Conservation (phyloP, 2,329 filamentous ascomycete genomes). For the Parascedosporium putredinis region DNA sequence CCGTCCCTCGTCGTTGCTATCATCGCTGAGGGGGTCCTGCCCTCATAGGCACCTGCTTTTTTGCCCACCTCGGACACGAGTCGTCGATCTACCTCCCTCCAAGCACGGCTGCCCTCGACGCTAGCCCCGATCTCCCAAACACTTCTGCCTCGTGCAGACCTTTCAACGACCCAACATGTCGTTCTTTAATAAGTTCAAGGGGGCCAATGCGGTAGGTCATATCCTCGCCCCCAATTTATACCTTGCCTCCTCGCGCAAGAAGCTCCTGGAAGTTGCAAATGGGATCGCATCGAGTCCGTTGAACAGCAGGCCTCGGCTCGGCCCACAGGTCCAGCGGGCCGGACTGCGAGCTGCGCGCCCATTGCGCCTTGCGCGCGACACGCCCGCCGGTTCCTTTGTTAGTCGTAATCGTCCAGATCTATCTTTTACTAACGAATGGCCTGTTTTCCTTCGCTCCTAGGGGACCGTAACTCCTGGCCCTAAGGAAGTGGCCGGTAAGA, state of each 20-base stretch:
- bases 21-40: not conserved
- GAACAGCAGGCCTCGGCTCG: too few relatives aligned
- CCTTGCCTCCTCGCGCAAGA: too few relatives aligned
- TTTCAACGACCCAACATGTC: slow-evolving; percentile 31
- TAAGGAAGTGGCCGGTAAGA: slow-evolving; percentile 40
- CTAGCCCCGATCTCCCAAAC: not conserved
- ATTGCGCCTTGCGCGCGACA: too few relatives aligned
- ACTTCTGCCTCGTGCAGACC: slow-evolving; percentile 9
- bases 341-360: too few relatives aligned
- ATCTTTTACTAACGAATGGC: too few relatives aligned
- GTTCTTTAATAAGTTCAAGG: slow-evolving; percentile 50
- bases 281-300: too few relatives aligned
- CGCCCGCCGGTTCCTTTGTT: too few relatives aligned
- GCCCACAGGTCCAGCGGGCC: too few relatives aligned
- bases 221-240: too few relatives aligned
- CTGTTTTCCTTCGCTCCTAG: not conserved
- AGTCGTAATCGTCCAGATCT: too few relatives aligned
- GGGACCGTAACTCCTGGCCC: slow-evolving; percentile 1
- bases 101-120: not conserved
- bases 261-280: too few relatives aligned
- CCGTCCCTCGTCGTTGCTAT: too few relatives aligned
- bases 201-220: slow-evolving; percentile 44
- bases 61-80: not conserved
- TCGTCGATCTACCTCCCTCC: not conserved
- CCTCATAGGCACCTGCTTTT: not conserved